These are phyloP conservation scores for Quercus gilva DNA, from an alignment of 306 rosid species.

Conservation along the genomic window DNA sequence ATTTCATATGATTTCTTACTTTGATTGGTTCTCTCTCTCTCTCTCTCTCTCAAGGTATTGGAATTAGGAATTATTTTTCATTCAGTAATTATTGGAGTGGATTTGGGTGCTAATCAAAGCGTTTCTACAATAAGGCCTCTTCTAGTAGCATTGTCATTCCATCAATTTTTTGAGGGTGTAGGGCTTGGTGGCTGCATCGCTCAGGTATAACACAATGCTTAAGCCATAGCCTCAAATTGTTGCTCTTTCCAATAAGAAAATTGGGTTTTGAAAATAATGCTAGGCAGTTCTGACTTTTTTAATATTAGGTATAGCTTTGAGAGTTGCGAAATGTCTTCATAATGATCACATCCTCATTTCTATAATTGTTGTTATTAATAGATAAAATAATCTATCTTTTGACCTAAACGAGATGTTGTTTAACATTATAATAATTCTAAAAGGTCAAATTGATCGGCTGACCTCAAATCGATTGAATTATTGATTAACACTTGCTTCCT, in stretches of 20 bases:
- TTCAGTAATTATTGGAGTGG: slow-evolving; percentile 56
- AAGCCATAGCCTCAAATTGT: too few relatives aligned
- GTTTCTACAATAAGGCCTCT: slow-evolving; percentile 43
- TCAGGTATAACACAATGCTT: slow-evolving; percentile 26
- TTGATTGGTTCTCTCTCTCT: neutral
- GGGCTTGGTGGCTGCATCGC: slow-evolving; percentile 69
- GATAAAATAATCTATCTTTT: neutral
- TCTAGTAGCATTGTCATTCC: slow-evolving; percentile 51
- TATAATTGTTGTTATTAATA: neutral
- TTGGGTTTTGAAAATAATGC: too few relatives aligned
- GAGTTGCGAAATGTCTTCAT: slow-evolving; percentile 29
- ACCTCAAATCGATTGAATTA: too few relatives aligned
- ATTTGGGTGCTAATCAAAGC: slow-evolving; percentile 41
- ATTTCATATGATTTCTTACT: neutral
- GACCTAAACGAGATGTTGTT: too few relatives aligned
- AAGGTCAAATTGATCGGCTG: neutral
- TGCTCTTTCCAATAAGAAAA: too few relatives aligned
- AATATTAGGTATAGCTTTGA: too few relatives aligned
- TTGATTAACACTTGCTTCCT: too few relatives aligned
- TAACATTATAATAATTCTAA: neutral
- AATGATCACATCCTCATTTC: slow-evolving; percentile 39
- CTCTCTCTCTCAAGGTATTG: slow-evolving; percentile 35
- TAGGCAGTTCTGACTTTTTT: too few relatives aligned
- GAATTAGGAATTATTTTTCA: slow-evolving; percentile 62
- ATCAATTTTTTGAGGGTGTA: slow-evolving; percentile 63